Evolutionary conservation across 768 basidiomycete genomes (phyloP).

Genomic region (Kwoniella shandongensis): DNA sequence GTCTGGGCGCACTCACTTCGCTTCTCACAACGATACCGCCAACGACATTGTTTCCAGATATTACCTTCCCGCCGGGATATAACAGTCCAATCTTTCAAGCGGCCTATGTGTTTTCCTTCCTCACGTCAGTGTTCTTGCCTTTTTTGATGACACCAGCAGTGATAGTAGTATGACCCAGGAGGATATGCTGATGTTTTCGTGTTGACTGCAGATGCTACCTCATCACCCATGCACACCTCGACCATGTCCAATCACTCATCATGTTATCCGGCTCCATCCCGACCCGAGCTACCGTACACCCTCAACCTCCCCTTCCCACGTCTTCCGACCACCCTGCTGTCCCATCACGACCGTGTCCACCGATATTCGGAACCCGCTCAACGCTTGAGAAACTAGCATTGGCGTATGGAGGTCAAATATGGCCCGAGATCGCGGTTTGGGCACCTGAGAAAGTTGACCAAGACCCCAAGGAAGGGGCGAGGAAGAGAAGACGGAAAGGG

Average conservation of each 20-base stretch:
- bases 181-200: slow-evolving; percentile 4
- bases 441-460: slow-evolving; percentile 20
- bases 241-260: slow-evolving; percentile 81
- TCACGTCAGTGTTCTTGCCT: slow-evolving; percentile 37
- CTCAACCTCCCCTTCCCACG: slow-evolving; percentile 6
- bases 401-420: slow-evolving; percentile 47
- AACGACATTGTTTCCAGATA: slow-evolving; percentile 23
- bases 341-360: slow-evolving; percentile 22
- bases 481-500: not conserved
- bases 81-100: slow-evolving; percentile 43
- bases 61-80: slow-evolving; percentile 32
- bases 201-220: slow-evolving; percentile 66
- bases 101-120: slow-evolving; percentile 47
- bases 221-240: slow-evolving; percentile 85
- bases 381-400: slow-evolving; percentile 37
- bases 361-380: slow-evolving; percentile 34
- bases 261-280: slow-evolving; percentile 75
- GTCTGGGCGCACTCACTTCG: slow-evolving; percentile 70
- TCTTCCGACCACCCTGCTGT: not conserved
- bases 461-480: not conserved
- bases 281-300: slow-evolving; percentile 13
- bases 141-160: not conserved
- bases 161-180: too few species aligned
- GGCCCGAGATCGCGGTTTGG: slow-evolving; percentile 51
- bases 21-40: slow-evolving; percentile 57